Evolutionary conservation across 768 basidiomycete species (phyloP), one percentile per base, ranked within the genome.

Genomic region (Gyrodon lividus): DNA sequence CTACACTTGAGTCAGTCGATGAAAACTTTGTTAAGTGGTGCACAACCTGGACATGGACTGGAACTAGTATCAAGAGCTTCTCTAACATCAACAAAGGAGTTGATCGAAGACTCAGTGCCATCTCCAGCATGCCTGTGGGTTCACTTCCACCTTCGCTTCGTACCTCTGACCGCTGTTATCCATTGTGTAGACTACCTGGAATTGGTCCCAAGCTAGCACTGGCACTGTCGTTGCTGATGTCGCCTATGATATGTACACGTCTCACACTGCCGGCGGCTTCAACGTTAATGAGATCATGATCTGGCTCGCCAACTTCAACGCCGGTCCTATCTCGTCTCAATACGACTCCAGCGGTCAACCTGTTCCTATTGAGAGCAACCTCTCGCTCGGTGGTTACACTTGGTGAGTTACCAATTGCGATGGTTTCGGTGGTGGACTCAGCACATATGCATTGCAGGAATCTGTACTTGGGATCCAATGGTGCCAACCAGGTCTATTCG

Each of bases 221-320:
- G 75, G 70, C 5, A 63, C 62, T 1, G 66, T 81, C 50, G 77
- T 81, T 22, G 76, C 79, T 0, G 74, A 86, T 50, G 74, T 84
- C 23, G 81, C 84, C 6, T 87, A 75, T 52, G 85, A 87, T 55
- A 52, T 86, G 1, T 87, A 87, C 72, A 86, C 84, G 0, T 78
- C 84, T 2, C 59, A 59, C 52, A 69, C 70, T 5, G 37, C 79
- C 31, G 77, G 77, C 1, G 83, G 83, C 28, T 64, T 72, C 34
- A 74, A 74, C 46, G 53, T 57, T 28, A 59, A 70, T 54, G 77
- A 78, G 54, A 73, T 85, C 57, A 87, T 87, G 84, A 66, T 87
- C 52, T 86, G 84, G 85, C 75, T 85, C 13, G 82, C 74, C 1
- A 81, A 77, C 59, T 74, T 65, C 70, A 78, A 79, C 55, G 77